Evolutionary conservation across 495 filamentous ascomycete genomes (phyloP).

Genomic region (Clavariopsis aquatica): DNA sequence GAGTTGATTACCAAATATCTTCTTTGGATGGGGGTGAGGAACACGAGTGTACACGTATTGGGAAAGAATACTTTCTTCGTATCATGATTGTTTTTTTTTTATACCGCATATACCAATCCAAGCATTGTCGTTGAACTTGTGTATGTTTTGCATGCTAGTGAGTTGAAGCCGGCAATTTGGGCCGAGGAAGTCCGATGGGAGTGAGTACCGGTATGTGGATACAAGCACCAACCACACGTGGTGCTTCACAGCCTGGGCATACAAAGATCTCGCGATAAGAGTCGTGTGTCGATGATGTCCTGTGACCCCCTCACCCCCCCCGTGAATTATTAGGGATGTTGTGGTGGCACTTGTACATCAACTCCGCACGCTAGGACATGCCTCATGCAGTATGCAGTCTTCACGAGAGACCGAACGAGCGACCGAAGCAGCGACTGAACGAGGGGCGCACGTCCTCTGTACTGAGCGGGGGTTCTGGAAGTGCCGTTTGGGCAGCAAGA

Average conservation of each 20-base stretch:
- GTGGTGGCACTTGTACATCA: slow-evolving; percentile 14
- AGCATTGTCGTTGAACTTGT: neutral
- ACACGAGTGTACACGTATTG: slow-evolving; percentile 10
- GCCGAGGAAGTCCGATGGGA: too few relatives aligned
- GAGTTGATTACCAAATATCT: neutral
- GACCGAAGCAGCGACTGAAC: neutral
- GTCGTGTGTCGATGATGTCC: neutral
- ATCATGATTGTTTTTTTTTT: slow-evolving; percentile 30
- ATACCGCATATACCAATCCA: slow-evolving; percentile 31
- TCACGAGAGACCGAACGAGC: neutral
- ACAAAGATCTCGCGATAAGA: neutral
- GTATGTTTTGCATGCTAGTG: neutral
- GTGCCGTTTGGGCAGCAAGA: neutral
- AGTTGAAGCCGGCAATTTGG: neutral
- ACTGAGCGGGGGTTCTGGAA: neutral
- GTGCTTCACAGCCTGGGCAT: too few relatives aligned
- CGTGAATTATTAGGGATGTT: too few relatives aligned
- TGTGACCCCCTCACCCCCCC: neutral
- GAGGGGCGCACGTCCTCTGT: neutral
- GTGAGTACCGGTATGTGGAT: too few relatives aligned
- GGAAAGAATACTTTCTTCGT: slow-evolving; percentile 16
- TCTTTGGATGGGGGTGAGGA: neutral
- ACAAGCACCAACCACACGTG: too few relatives aligned
- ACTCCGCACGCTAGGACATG: slow-evolving; percentile 3
- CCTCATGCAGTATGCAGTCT: too few relatives aligned